Evolutionary conservation across 768 basidiomycete genomes (phyloP), one percentile per base, ranked within the genome.

Genomic region (Pilatotrama ljubarskyi): DNA sequence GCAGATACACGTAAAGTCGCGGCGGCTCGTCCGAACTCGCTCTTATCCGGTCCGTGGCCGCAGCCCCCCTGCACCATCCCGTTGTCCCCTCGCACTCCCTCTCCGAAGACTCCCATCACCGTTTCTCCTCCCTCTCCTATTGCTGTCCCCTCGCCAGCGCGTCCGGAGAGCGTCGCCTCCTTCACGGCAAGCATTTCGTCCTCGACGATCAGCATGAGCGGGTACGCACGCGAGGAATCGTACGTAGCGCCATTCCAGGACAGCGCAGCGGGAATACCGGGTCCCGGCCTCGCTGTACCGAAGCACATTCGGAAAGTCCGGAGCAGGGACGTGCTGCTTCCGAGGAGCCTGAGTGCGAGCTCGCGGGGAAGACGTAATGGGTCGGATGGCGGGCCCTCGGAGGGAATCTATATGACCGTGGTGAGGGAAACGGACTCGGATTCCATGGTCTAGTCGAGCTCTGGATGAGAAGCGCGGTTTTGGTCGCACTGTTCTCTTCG

Each of bases 391-490:
- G 55, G 42, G 22, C 38, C 48, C 38, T 57, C 53, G 11, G 69
- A 64, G 7, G 69, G 60, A 43, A 66, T 71, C 40, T 69, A 68
- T 54, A 69, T 71, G 70, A 69, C 68, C 24, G 70, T 71, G 36
- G 70, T 71, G 51, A 63, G 67, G 43, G 70, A 71, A 62, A 71
- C 66, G 2, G 63, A 63, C 25, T 66, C 29, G 29, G 51, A 54
- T 8, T n/a, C 22, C 20, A 2, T 35, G 13, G 15, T 25, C 9
- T 46, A 13, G 32, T 7, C 14, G 37, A 22, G 42, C 15, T 22
- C 18, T 18, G 20, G 42, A 5, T 8, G 18, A 17, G 42, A 43
- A 10, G 5, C 22, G n/a, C 22, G 46, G 36, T 22, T 25, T 7
- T 40, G 22, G 11, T 37, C 22, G 22, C 24, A 20, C 10, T 20